Evolutionary conservation across 192 early-diverging fungal species (phyloP), one percentile per base, ranked within the genome.

Genomic region (Podila verticillata): DNA sequence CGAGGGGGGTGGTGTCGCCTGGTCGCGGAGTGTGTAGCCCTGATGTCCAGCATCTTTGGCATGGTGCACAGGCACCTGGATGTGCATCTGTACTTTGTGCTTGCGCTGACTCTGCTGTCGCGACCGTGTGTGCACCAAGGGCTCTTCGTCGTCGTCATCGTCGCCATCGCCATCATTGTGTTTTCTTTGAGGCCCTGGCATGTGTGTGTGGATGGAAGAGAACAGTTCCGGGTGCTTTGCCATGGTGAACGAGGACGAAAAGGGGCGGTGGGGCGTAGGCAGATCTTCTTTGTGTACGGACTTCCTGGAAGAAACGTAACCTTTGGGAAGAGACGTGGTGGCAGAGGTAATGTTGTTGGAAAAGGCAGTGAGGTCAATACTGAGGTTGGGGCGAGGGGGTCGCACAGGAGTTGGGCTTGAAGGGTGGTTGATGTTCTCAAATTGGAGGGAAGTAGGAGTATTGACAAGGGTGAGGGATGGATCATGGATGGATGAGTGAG

Each of bases 121-220:
- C 2, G 75, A 72, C 1, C 72, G 48, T 3, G 75, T 72, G 30
- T 71, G 15, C 22, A 29, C 60, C 51, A 79, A 61, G 13, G 75
- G 69, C 65, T 79, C 69, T 26, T 75, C 62, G 3, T 75, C 67
- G 48, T 79, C 69, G 9, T 54, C 64, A 8, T 79, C 63, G 7
- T 67, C 66, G 20, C 51, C 68, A 30, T 62, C 48, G 5, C 28
- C 56, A 7, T 47, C 44, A 9, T 9, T 47, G 44, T 7, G 15
- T 47, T 54, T 54, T n/a, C 51, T 54, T 24, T 64, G 39, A 9
- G 17, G 8, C 8, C 39, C 39, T 44, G 39, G 12, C 39, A 15
- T 44, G 12, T 2, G 39, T 15, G 39, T 44, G 39, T 4, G 39
- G 39, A 15, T 44, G 39, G 39, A 44, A 17, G 39, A 44, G 10